These are phyloP conservation scores for Fusarium gaditjirri DNA, from an alignment of 2,329 filamentous ascomycete genomes.

Conservation along the genomic window DNA sequence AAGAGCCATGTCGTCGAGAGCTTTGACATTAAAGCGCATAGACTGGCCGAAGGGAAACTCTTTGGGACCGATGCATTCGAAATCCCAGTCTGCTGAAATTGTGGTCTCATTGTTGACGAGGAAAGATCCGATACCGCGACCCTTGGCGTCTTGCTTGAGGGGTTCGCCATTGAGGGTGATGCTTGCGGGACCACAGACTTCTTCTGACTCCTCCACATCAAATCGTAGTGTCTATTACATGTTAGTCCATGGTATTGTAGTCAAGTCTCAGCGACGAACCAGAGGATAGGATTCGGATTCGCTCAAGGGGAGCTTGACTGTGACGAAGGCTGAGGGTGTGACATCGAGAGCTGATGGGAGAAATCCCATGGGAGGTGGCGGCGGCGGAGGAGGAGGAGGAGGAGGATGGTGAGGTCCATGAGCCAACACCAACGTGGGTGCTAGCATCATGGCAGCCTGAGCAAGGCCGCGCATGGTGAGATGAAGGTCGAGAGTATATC, in stretches of 20 bases:
- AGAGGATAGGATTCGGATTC: slow-evolving; percentile 31
- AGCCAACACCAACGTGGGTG: slow-evolving; percentile 37
- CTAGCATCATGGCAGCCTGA: slow-evolving; percentile 45
- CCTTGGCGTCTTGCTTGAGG: slow-evolving; percentile 53
- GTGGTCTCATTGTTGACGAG: slow-evolving; percentile 51
- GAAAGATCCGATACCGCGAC: slow-evolving; percentile 56
- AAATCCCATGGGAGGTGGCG: slow-evolving; percentile 27
- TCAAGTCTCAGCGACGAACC: slow-evolving; percentile 30
- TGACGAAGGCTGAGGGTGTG: slow-evolving; percentile 36
- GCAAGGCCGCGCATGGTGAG: slow-evolving; percentile 45
- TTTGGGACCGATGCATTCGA: slow-evolving; percentile 56
- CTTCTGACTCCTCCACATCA: slow-evolving; percentile 56
- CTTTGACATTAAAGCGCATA: slow-evolving; percentile 56
- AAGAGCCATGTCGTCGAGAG: slow-evolving; percentile 55
- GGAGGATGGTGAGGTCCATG: slow-evolving; percentile 34
- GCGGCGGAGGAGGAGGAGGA: slow-evolving; percentile 21
- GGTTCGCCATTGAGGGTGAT: slow-evolving; percentile 59
- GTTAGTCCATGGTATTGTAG: slow-evolving; percentile 4
- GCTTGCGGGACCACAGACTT: slow-evolving; percentile 59
- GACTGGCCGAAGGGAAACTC: slow-evolving; percentile 55
- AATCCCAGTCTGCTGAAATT: slow-evolving; percentile 59
- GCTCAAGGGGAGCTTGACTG: slow-evolving; percentile 33
- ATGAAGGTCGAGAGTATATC: neutral
- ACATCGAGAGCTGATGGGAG: slow-evolving; percentile 31
- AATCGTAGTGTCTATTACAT: slow-evolving; percentile 52